Conservation (phyloP, 192 early-diverging fungal species). For the Coemansia asiatica region DNA sequence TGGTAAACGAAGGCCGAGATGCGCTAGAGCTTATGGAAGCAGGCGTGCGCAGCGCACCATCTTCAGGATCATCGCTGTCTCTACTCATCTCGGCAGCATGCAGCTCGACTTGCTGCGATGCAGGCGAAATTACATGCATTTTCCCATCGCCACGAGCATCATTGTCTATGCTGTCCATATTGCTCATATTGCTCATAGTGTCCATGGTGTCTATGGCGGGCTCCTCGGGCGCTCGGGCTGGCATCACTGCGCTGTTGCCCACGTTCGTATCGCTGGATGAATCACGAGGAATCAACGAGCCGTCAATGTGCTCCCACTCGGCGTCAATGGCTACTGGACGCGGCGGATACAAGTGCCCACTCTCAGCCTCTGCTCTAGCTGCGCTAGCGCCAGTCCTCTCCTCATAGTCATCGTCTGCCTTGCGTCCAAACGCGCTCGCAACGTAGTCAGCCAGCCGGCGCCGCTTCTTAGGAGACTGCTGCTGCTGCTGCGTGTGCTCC, state of each 20-base stretch:
- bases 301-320: conserved; percentile 39
- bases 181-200: neutral
- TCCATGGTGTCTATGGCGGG: neutral
- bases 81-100: neutral
- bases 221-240: neutral
- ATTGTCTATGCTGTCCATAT: neutral
- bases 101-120: conserved; percentile 19
- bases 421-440: neutral
- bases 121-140: neutral
- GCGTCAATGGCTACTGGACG: conserved; percentile 37
- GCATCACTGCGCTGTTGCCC: conserved; percentile 3
- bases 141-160: neutral
- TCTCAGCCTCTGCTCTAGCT: neutral
- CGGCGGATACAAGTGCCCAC: conserved; percentile 32
- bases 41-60: neutral
- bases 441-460: conserved; percentile 12
- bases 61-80: neutral
- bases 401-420: neutral
- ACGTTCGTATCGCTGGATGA: neutral
- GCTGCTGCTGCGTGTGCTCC: neutral
- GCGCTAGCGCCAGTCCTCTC: neutral
- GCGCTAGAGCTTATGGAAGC: conserved; percentile 2
- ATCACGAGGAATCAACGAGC: neutral
- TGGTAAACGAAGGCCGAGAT: neutral
- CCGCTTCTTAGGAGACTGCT: neutral